Evolutionary conservation across 2,329 filamentous ascomycete genomes (phyloP).

Genomic region (Talaromyces sp.): DNA sequence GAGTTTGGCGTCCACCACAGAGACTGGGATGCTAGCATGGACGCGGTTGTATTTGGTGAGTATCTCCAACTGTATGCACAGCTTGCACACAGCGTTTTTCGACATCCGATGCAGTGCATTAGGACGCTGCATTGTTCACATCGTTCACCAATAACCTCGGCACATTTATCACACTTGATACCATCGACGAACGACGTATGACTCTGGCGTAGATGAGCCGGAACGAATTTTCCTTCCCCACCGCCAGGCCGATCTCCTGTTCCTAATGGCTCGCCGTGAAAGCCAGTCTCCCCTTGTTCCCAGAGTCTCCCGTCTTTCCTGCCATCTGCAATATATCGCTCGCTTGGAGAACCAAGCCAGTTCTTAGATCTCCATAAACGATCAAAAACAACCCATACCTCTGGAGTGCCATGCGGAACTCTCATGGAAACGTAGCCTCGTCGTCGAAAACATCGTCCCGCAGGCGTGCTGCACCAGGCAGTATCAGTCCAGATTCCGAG

Average conservation of each 20-base stretch:
- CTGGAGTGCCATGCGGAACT: constrained; percentile 49
- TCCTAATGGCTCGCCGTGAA: constrained; percentile 51
- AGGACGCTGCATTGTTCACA: constrained; percentile 58
- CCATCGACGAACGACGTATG: constrained; percentile 50
- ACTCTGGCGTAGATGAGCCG: constrained; percentile 50
- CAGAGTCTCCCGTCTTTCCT: constrained; percentile 48
- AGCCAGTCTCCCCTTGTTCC: constrained; percentile 51
- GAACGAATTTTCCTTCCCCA: constrained; percentile 50
- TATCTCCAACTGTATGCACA: constrained; percentile 54
- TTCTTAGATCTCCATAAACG: constrained; percentile 56
- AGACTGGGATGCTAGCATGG: constrained; percentile 22
- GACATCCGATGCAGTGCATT: constrained; percentile 58
- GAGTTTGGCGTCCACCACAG: constrained; percentile 58
- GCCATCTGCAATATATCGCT: constrained; percentile 21
- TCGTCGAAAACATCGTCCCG: constrained; percentile 50
- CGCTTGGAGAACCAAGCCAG: constrained; percentile 46
- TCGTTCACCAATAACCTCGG: constrained; percentile 48
- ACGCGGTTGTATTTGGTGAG: constrained; percentile 29
- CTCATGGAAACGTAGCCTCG: constrained; percentile 54
- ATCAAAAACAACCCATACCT: constrained; percentile 60
- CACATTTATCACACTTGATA: constrained; percentile 51
- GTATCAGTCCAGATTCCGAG: constrained; percentile 58
- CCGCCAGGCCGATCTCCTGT: constrained; percentile 38
- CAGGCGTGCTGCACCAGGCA: constrained; percentile 56
- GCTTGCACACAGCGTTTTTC: constrained; percentile 55